Evolutionary conservation across 192 early-diverging fungal genomes (phyloP), one percentile per base, ranked within the genome.

Genomic region (Entomortierella beljakovae): DNA sequence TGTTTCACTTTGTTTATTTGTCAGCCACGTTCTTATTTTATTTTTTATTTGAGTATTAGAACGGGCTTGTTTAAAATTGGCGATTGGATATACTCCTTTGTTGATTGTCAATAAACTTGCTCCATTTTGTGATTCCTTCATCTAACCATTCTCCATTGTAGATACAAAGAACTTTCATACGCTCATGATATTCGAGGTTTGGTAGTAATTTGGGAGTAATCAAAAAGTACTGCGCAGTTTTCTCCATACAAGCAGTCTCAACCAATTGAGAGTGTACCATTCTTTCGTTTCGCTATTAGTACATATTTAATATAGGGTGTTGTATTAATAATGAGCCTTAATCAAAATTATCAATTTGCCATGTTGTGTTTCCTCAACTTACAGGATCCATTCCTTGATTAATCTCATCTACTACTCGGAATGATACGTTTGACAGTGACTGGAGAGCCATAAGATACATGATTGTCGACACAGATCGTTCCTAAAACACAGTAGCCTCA

Each of bases 161-260:
- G 34, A 99, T 94, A 65, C 93, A 95, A 10, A 97, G 85, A 0
- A 99, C 91, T 50, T 90, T 91, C 96, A 98, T 98, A 32, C 88
- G 82, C 50, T 92, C 89, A 76, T 97, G 94, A 81, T 98, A 99
- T 35, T 92, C 87, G 8, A 99, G 85, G 73, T 98, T 92, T 0
- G 94, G 93, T n/a, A 99, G 84, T 23, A 99, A 86, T 81, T 99
- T 99, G n/a, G 98, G 98, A 10, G 98, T 99, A 51, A 99, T 98
- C 54, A 99, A 82, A 59, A 99, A 99, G 70, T 99, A 94, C 87
- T 96, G 94, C 10, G 93, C 86, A 2, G 89, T 91, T 26, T 86
- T 88, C 0, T 62, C 66, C 50, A 81, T 70, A 70, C 93, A 97
- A 0, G 95, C 96, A 11, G 88, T 91, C 23, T 92, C 72, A 33